Evolutionary conservation across 2,329 filamentous ascomycete species (phyloP).

Genomic region (Periconia digitata): DNA sequence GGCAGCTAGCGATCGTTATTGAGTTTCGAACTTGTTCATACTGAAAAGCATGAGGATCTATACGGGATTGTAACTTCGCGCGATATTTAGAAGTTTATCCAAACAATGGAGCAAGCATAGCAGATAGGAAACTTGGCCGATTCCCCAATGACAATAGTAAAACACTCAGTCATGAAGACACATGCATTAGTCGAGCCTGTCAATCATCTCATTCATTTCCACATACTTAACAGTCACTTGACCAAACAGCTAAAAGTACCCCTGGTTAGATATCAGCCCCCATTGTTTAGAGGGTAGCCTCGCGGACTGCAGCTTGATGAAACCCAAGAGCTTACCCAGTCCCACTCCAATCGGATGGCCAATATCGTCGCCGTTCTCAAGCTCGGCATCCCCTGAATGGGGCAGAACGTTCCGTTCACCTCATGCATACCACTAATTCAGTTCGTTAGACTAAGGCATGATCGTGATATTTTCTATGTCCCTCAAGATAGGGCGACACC

Average conservation of each 20-base stretch:
- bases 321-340: not conserved
- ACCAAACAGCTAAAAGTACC: not conserved
- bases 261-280: not conserved
- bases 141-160: not conserved
- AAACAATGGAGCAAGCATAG: not conserved
- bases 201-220: not conserved
- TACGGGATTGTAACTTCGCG: too few species aligned
- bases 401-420: not conserved
- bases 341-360: not conserved
- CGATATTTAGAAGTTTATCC: too few species aligned
- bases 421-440: not conserved
- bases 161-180: not conserved
- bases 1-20: too few species aligned
- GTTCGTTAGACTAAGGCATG: not conserved
- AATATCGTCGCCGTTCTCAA: not conserved
- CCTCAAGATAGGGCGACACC: not conserved
- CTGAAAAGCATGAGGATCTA: too few species aligned
- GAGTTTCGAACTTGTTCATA: too few species aligned
- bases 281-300: not conserved
- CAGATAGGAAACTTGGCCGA: not conserved
- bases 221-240: not conserved
- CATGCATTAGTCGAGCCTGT: not conserved
- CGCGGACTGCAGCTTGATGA: not conserved
- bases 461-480: not conserved
- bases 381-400: not conserved